Percentiles rank a stretch among this genome's conserved stretches.
phyloP scores from a whole-genome alignment of 768 basidiomycete species.

The Suillus subalutaceus region DNA sequence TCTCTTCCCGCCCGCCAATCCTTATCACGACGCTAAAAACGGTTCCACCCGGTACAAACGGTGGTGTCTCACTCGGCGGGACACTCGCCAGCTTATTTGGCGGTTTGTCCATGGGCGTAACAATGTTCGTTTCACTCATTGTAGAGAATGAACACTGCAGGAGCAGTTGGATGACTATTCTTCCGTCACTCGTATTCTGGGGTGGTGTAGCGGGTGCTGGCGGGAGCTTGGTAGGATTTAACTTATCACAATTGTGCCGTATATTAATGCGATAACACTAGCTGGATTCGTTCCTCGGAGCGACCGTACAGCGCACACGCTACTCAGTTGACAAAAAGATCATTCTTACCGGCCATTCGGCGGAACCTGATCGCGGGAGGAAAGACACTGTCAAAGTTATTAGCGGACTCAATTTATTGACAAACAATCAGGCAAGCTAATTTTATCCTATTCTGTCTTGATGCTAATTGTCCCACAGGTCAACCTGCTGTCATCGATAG shows the following conservation, averaged over 20 bases:
- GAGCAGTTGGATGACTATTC: slow-evolving; percentile 37
- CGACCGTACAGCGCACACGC: slow-evolving; percentile 80
- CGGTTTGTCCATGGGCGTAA: slow-evolving; percentile 69
- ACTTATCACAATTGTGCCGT: slow-evolving; percentile 2
- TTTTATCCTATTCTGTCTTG: neutral
- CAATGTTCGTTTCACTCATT: slow-evolving; percentile 57
- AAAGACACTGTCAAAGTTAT: slow-evolving; percentile 58
- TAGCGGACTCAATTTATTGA: slow-evolving; percentile 67
- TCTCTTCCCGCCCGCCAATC: slow-evolving; percentile 67
- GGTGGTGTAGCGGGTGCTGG: slow-evolving; percentile 69
- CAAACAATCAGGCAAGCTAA: slow-evolving; percentile 75
- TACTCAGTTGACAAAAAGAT: slow-evolving; percentile 64
- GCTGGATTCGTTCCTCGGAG: slow-evolving; percentile 88
- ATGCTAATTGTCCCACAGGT: slow-evolving; percentile 30
- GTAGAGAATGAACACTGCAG: slow-evolving; percentile 65
- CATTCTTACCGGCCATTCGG: slow-evolving; percentile 62
- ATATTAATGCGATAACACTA: slow-evolving; percentile 29
- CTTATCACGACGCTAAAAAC: slow-evolving; percentile 76
- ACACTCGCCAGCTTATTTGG: slow-evolving; percentile 74
- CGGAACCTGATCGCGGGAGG: slow-evolving; percentile 21
- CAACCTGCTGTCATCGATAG: slow-evolving; percentile 47
- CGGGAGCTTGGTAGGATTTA: slow-evolving; percentile 70
- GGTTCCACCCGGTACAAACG: slow-evolving; percentile 91
- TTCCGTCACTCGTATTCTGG: slow-evolving; percentile 52
- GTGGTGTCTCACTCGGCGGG: slow-evolving; percentile 77